Evolutionary conservation across 116 monocot genomes (phyloP), one percentile per base, ranked within the genome.

Genomic region (Iris pallida): DNA sequence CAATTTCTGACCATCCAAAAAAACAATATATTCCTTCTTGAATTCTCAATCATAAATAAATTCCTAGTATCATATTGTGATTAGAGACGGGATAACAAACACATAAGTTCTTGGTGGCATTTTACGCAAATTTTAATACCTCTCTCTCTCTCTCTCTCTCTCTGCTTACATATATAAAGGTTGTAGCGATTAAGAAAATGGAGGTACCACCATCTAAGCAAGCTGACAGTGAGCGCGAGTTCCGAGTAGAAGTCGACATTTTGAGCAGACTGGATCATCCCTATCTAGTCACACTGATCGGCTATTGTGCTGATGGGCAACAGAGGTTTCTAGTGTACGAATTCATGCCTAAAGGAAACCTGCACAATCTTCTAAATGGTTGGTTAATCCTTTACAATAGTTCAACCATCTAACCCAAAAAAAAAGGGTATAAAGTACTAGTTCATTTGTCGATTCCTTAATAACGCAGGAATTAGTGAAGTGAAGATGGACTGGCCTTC

Each of bases 171-270:
- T 30, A 54, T 71, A 3, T 80, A 55, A 81, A 94, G 94, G 85
- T 90, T 54, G 90, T 94, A 14, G 90, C 90, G 20, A 88, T 90
- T 42, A 94, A 94, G 73, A 94, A 79, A 76, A 94, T 94, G 90
- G 87, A 83, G 52, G 63, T 88, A 16, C 78, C 88, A 45, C 67
- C 83, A 53, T 76, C 54, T 13, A 94, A 73, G 51, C 83, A 75
- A 64, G 81, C 90, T 16, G 94, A 94, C 10, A 85, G 90, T 2
- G 90, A 94, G 56, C 86, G 78, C 10, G 90, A 94, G 54, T 94
- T 94, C 64, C 80, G 94, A 4, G 88, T 94, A 4, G 94, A 94
- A 70, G 81, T 94, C 13, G 94, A 94, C 78, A 74, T 94, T 18
- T 68, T 94, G 79, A 94, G 83, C 72, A 76, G 94, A 73, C 46